These are phyloP conservation scores for Haplosporangium sp. DNA, from an alignment of 371 early-diverging fungal genomes.

Conservation along the genomic window DNA sequence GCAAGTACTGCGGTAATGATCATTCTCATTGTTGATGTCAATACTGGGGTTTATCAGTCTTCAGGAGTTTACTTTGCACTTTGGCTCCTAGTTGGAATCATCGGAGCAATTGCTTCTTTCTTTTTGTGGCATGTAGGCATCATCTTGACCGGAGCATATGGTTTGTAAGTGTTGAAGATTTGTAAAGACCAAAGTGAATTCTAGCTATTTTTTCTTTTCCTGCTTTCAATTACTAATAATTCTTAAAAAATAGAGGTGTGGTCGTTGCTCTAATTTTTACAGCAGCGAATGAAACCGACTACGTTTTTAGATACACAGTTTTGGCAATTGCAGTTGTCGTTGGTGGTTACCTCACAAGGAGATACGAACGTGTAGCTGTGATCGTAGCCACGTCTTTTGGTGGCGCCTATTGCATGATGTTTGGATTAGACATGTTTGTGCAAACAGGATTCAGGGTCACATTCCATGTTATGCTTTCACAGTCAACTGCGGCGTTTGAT, in stretches of 20 bases:
- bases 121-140: slow-evolving; percentile 58
- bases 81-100: slow-evolving; percentile 49
- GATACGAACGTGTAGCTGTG: slow-evolving; percentile 46
- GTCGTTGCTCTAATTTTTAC: slow-evolving; percentile 44
- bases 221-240: background rate
- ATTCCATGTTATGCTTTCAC: slow-evolving; percentile 51
- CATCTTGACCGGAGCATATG: slow-evolving; percentile 55
- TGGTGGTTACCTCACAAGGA: slow-evolving; percentile 38
- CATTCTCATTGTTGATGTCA: slow-evolving; percentile 42
- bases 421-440: slow-evolving; percentile 69
- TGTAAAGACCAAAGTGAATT: background rate
- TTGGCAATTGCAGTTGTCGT: slow-evolving; percentile 27
- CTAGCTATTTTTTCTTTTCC: background rate
- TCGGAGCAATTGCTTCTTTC: slow-evolving; percentile 46
- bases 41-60: slow-evolving; percentile 28
- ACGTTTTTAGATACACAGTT: slow-evolving; percentile 39
- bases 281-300: slow-evolving; percentile 25
- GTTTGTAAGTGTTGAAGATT: slow-evolving; percentile 22
- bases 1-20: slow-evolving; percentile 56
- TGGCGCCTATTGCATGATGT: slow-evolving; percentile 68
- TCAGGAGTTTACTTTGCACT: slow-evolving; percentile 45
- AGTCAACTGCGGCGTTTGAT: slow-evolving; percentile 30
- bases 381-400: slow-evolving; percentile 60
- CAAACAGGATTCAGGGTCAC: slow-evolving; percentile 61
- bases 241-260: slow-evolving; percentile 28